Evolutionary conservation across 179 eudicot genomes (phyloP).

Genomic region (Nepenthes alata): DNA sequence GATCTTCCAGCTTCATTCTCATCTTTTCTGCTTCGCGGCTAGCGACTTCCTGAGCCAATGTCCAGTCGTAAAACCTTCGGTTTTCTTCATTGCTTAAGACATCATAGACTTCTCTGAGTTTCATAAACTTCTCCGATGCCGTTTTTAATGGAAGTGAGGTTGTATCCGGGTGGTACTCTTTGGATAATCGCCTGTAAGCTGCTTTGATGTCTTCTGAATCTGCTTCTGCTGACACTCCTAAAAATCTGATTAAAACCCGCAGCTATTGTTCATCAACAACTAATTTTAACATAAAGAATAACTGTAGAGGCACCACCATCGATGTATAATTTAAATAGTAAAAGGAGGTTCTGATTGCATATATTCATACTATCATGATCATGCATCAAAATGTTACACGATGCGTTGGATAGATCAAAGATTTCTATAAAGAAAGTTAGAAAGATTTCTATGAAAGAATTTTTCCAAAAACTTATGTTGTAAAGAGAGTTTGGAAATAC

Average conservation of each 20-base stretch:
- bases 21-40: conserved; percentile 62
- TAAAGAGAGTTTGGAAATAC: no score
- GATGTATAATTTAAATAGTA: no score
- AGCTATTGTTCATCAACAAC: background rate
- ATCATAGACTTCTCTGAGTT: conserved; percentile 53
- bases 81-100: conserved; percentile 50
- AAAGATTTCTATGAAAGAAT: no score
- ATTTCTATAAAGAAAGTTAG: no score
- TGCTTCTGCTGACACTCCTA: conserved; percentile 59
- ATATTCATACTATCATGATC: no score
- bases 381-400: no score
- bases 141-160: conserved; percentile 65
- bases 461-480: no score
- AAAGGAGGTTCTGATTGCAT: no score
- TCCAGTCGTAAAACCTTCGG: conserved; percentile 73
- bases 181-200: conserved; percentile 58
- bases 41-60: conserved; percentile 68
- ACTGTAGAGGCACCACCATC: no score
- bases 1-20: conserved; percentile 66
- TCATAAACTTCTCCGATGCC: conserved; percentile 81
- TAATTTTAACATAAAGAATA: no score
- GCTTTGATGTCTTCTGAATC: conserved; percentile 76
- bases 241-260: conserved; percentile 37
- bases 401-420: no score
- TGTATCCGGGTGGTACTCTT: conserved; percentile 87